Percentiles rank a stretch among this genome's conserved stretches.
Evolutionary conservation across 169 alveolate species (phyloP).

Genomic region (Plasmodium inui): DNA sequence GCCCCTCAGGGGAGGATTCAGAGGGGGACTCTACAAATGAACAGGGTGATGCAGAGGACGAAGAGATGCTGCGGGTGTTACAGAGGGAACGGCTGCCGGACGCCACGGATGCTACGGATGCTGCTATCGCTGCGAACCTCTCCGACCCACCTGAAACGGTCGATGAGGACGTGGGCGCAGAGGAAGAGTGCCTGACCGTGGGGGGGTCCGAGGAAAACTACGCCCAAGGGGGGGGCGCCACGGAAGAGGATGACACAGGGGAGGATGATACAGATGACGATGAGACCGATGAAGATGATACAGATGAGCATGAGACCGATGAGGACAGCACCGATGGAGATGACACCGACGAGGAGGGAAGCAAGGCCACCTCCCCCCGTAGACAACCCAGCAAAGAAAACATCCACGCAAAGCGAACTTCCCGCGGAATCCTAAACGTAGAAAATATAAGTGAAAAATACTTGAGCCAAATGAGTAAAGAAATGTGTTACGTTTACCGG

Average conservation of each 20-base stretch:
- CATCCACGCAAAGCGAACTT: background rate
- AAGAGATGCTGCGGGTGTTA: background rate
- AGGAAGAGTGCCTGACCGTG: background rate
- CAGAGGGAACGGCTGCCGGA: background rate
- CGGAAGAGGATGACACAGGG: background rate
- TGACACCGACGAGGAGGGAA: background rate
- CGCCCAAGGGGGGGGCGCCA: background rate
- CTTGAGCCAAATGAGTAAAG: conserved; percentile 17
- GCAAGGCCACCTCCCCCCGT: background rate
- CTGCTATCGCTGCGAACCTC: background rate
- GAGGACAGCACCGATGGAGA: background rate
- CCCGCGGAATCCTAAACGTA: background rate
- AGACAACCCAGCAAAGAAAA: background rate
- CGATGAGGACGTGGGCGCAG: background rate
- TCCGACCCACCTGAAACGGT: background rate
- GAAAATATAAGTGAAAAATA: conserved; percentile 36
- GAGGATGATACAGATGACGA: background rate
- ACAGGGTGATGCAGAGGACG: background rate
- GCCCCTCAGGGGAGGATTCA: background rate
- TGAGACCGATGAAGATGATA: background rate
- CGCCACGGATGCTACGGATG: background rate
- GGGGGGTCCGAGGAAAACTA: background rate
- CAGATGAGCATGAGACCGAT: background rate
- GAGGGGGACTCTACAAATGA: background rate
- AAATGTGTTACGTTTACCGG: conserved; percentile 43